Percentiles rank a stretch among this genome's conserved stretches.
phyloP scores from a whole-genome alignment of 2,329 filamentous ascomycete species.

The Capronia epimyces region DNA sequence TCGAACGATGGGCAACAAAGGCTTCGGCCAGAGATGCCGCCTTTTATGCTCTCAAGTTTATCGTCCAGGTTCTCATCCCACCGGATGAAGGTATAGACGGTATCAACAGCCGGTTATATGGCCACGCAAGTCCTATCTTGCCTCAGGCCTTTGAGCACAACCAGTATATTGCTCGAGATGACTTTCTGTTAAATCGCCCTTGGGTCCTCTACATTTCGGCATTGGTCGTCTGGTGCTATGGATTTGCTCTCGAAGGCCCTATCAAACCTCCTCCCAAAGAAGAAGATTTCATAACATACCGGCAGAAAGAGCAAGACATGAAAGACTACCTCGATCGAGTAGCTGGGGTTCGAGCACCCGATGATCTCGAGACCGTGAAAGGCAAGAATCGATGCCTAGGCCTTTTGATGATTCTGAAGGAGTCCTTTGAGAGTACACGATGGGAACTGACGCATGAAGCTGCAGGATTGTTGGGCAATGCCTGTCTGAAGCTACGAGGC shows the following conservation, averaged over 20 bases:
- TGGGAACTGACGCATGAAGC: constrained; percentile 93
- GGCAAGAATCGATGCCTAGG: constrained; percentile 80
- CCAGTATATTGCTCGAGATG: constrained; percentile 75
- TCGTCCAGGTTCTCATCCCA: constrained; percentile 74
- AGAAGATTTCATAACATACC: constrained; percentile 52
- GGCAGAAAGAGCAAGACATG: constrained; percentile 72
- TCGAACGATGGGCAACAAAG: constrained; percentile 80
- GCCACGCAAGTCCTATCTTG: constrained; percentile 29
- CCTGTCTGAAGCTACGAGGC: constrained; percentile 57
- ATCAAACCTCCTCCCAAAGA: constrained; percentile 46
- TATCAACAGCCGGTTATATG: constrained; percentile 34
- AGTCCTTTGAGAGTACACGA: constrained; percentile 73
- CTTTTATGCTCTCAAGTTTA: constrained; percentile 84
- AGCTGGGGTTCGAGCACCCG: constrained; percentile 65
- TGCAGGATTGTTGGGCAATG: constrained; percentile 71
- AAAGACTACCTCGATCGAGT: constrained; percentile 67
- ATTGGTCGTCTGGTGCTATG: constrained; percentile 92
- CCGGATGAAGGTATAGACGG: constrained; percentile 35
- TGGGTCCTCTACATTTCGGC: constrained; percentile 95
- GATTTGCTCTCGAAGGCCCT: constrained; percentile 80
- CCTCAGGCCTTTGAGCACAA: constrained; percentile 34
- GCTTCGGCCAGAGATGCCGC: constrained; percentile 84
- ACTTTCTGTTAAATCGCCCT: constrained; percentile 81
- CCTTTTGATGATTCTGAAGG: constrained; percentile 71
- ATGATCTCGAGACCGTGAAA: constrained; percentile 66